These are phyloP conservation scores for Xylaria sp. DNA, from an alignment of 2,329 filamentous ascomycete genomes.

Conservation along the genomic window DNA sequence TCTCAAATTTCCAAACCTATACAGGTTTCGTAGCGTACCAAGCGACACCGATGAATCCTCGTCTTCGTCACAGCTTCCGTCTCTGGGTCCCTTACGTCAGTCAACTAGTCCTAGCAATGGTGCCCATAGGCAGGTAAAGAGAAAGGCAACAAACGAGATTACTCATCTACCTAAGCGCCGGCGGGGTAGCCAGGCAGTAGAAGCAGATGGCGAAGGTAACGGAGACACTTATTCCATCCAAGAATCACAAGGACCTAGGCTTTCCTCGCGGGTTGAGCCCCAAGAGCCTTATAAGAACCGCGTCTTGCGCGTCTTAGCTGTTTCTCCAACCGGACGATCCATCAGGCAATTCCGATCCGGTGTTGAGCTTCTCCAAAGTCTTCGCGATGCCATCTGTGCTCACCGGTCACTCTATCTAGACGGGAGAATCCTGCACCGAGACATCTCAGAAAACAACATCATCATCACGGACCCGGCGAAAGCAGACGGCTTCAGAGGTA, in stretches of 20 bases:
- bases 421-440: constrained; percentile 33
- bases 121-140: background rate
- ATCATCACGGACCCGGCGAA: constrained; percentile 24
- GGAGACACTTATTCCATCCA: background rate
- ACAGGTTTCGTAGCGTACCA: background rate
- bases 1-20: background rate
- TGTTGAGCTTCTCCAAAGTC: constrained; percentile 24
- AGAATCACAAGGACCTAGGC: constrained; percentile 5
- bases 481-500: constrained; percentile 24
- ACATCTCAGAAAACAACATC: constrained; percentile 35
- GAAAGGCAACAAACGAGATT: background rate
- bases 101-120: background rate
- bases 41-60: background rate
- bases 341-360: constrained; percentile 12
- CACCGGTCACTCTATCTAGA: constrained; percentile 33
- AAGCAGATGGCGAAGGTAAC: background rate
- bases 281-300: constrained; percentile 7
- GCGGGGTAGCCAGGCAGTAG: background rate
- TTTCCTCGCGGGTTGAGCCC: background rate
- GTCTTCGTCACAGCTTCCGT: background rate
- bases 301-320: constrained; percentile 2
- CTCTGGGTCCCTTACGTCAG: background rate
- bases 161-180: background rate
- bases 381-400: constrained; percentile 31
- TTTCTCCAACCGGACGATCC: constrained; percentile 6